Percentiles rank a stretch among this genome's conserved stretches.
These are phyloP conservation scores for Pseudogymnoascus sp. DNA, from an alignment of 2,329 filamentous ascomycete species.

Conservation along the genomic window DNA sequence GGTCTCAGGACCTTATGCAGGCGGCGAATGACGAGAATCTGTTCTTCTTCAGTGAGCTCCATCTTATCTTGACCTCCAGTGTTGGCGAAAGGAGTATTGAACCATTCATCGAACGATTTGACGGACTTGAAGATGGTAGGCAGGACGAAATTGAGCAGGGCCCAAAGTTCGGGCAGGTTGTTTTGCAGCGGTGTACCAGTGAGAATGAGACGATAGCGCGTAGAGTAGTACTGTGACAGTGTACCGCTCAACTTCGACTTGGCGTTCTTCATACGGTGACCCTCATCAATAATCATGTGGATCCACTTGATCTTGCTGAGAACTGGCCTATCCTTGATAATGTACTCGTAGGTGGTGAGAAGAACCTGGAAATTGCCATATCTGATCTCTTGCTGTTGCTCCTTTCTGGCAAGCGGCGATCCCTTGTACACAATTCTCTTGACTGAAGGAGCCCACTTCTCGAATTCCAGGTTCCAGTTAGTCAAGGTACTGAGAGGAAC, in stretches of 20 bases:
- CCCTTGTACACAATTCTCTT: constrained; percentile 92
- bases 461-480: constrained; percentile 98
- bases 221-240: constrained; percentile 89
- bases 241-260: constrained; percentile 94
- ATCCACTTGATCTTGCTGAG: constrained; percentile 99
- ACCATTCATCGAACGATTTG: constrained; percentile 99
- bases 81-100: constrained; percentile 98
- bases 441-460: constrained; percentile 93
- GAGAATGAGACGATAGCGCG: constrained; percentile 89
- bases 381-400: constrained; percentile 87
- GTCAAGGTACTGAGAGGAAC: constrained; percentile 94
- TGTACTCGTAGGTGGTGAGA: constrained; percentile 96
- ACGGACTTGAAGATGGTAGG: constrained; percentile 99
- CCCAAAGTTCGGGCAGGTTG: constrained; percentile 92
- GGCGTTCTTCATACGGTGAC: constrained; percentile 98
- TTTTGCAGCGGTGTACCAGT: constrained; percentile 97
- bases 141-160: constrained; percentile 94
- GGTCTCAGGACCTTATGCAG: constrained; percentile 95
- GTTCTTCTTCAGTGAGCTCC: constrained; percentile 99
- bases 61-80: constrained; percentile 98
- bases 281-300: constrained; percentile 99
- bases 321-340: constrained; percentile 95
- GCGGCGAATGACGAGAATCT: constrained; percentile 94
- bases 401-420: constrained; percentile 77
- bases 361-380: constrained; percentile 94